phyloP scores from a whole-genome alignment of 73 alveolate species.

The Paramecium primaurelia region DNA sequence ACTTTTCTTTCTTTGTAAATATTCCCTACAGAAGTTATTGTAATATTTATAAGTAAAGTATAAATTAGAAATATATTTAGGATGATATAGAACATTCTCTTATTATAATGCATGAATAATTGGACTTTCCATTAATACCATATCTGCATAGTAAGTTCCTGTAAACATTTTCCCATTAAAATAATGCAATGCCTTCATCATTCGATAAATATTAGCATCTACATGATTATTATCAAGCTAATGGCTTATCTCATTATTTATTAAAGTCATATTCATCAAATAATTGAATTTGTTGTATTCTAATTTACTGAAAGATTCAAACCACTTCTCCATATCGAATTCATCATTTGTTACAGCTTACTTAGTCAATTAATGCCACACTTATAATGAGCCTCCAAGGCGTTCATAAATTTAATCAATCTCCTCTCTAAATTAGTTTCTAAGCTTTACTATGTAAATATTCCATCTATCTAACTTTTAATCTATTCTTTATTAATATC shows the following conservation, averaged over 20 bases:
- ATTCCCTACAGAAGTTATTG: background rate
- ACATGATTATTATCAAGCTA: background rate
- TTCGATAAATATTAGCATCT: background rate
- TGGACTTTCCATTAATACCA: background rate
- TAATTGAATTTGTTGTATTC: background rate
- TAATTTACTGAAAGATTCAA: background rate
- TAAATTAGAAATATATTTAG: background rate
- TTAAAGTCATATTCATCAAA: background rate
- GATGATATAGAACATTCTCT: conserved; percentile 29
- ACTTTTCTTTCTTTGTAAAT: background rate
- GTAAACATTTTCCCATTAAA: background rate
- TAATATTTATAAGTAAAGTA: background rate
- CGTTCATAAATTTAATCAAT: background rate
- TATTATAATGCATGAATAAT: background rate
- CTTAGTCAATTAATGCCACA: background rate
- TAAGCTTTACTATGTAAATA: background rate
- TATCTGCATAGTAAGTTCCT: background rate
- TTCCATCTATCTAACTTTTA: background rate
- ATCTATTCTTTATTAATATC: conserved; percentile 4
- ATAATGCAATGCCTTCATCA: background rate
- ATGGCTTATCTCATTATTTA: background rate
- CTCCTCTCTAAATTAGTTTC: conserved; percentile 13
- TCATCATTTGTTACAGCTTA: background rate
- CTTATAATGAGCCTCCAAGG: background rate
- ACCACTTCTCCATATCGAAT: background rate